phyloP scores from a whole-genome alignment of 2,329 filamentous ascomycete genomes.

The Boeremia lycopersici region DNA sequence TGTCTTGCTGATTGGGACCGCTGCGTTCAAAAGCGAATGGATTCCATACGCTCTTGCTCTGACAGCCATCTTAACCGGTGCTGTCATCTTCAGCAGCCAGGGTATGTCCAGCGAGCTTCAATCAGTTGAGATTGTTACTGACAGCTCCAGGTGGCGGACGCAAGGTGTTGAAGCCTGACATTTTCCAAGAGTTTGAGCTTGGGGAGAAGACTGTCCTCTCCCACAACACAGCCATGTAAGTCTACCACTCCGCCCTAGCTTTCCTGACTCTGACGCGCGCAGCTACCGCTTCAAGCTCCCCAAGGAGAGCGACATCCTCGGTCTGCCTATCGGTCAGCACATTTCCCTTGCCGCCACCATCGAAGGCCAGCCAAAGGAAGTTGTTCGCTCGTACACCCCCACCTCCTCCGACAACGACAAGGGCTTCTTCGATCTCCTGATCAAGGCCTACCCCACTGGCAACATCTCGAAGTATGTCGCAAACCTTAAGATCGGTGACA shows the following conservation, averaged over 20 bases:
- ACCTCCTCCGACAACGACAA: slow-evolving; percentile 56
- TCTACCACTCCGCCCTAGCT: slow-evolving; percentile 8
- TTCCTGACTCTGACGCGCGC: slow-evolving; percentile 12
- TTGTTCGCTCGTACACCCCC: slow-evolving; percentile 51
- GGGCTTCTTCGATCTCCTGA: slow-evolving; percentile 93
- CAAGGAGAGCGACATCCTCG: slow-evolving; percentile 77
- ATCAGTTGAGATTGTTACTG: not conserved
- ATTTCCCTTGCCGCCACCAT: slow-evolving; percentile 81
- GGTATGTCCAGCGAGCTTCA: not conserved
- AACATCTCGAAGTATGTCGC: slow-evolving; percentile 97
- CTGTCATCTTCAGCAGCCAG: slow-evolving; percentile 11
- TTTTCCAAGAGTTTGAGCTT: slow-evolving; percentile 91
- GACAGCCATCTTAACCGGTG: slow-evolving; percentile 63
- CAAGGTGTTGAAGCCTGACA: slow-evolving; percentile 83
- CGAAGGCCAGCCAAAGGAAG: slow-evolving; percentile 50
- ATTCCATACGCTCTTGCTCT: slow-evolving; percentile 71
- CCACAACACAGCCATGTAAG: slow-evolving; percentile 96
- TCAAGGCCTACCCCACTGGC: slow-evolving; percentile 96
- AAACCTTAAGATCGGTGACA: slow-evolving; percentile 74
- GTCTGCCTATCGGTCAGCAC: slow-evolving; percentile 97
- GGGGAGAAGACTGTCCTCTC: slow-evolving; percentile 94
- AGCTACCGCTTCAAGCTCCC: slow-evolving; percentile 94
- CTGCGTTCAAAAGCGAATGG: slow-evolving; percentile 76
- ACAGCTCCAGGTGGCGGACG: slow-evolving; percentile 65
- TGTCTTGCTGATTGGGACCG: slow-evolving; percentile 75